Percentiles rank a stretch among this genome's conserved stretches.
Evolutionary conservation across 2,329 filamentous ascomycete genomes (phyloP).

Genomic region (Pseudopithomyces maydicus): DNA sequence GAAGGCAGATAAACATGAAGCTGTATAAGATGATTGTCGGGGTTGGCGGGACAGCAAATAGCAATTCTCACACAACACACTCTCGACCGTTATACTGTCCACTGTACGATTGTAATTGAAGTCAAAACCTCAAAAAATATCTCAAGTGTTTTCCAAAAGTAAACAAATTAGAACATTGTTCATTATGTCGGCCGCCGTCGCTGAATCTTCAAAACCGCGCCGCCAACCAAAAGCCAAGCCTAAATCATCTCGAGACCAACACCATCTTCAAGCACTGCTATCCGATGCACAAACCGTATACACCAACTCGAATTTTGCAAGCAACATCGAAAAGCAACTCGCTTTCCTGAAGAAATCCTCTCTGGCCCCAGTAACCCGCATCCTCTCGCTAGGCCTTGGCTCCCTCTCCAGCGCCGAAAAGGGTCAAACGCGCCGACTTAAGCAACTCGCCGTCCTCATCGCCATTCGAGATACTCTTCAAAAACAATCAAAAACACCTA

Average conservation of each 20-base stretch:
- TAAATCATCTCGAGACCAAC: constrained; percentile 9
- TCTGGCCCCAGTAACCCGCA: constrained; percentile 13
- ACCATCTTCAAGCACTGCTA: constrained; percentile 11
- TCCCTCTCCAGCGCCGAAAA: constrained; percentile 14
- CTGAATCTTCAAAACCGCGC: not conserved
- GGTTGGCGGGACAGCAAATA: not conserved
- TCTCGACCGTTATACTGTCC: too few species aligned
- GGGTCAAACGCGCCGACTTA: constrained; percentile 30
- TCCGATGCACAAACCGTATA: constrained; percentile 14
- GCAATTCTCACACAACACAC: not conserved
- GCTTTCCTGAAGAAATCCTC: constrained; percentile 7
- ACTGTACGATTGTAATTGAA: not conserved
- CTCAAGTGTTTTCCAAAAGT: too few species aligned
- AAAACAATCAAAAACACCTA: not conserved
- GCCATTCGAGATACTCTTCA: constrained; percentile 20
- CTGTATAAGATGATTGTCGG: not conserved
- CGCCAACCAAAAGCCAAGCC: constrained; percentile 11
- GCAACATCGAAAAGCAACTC: constrained; percentile 14
- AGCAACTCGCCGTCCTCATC: constrained; percentile 36
- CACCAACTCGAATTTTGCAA: constrained; percentile 15
- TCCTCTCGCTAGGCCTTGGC: constrained; percentile 29
- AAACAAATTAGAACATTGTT: not conserved
- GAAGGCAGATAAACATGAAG: not conserved
- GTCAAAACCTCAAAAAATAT: not conserved
- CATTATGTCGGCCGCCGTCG: not conserved